Base-by-base conservation (phyloP, 2,329 filamentous ascomycete species). In the Elsinoe arachidis region DNA sequence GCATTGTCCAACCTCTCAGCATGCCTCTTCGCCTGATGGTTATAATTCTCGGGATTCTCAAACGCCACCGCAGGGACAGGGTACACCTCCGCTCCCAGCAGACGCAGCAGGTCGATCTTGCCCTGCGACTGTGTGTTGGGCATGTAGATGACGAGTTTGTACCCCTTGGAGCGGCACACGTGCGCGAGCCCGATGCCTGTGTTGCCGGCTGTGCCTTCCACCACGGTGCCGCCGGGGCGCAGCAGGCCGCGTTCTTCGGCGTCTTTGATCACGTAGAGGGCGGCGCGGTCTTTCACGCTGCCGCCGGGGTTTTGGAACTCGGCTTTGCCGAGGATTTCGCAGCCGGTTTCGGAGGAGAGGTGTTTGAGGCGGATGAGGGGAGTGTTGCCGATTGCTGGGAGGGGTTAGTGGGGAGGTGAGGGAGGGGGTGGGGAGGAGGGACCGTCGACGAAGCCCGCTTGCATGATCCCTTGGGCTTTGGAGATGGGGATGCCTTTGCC, bases 281-380 rank as follows among this genome's bases (percentile, higher is more conserved):
- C 93, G 2, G 93, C 93, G 62, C 93, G 88, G 75, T 99, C 93
- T 76, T 99, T 99, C 71, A 99, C 86, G 56, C 86, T 91, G 59
- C 93, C 93, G 64, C 93, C 93, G 1, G 93, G 93, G 78, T 99
- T 99, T 79, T 95, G 93, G 76, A 99, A 99, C 72, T 99, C 93
- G 66, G 93, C 91, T 74, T 99, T 99, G 68, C 92, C 93, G 39
- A 97, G 84, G 59, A 99, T 79, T 66, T 95, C 88, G 80, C 93
- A 97, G 63, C 91, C 90, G 0, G 93, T 97, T 69, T 95, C 81
- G 60, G 89, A 84, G 39, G 92, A 97, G 64, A 97, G 84, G 61
- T 79, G 83, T 73, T 95, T 92, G 53, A 99, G 79, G 51, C 88
- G 86, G 72, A 99, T 95, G 56, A 99, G 82, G 1, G 93, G 92